Base-by-base conservation (phyloP, 176 grass and related monocot species). In the Oryza brachyantha region DNA sequence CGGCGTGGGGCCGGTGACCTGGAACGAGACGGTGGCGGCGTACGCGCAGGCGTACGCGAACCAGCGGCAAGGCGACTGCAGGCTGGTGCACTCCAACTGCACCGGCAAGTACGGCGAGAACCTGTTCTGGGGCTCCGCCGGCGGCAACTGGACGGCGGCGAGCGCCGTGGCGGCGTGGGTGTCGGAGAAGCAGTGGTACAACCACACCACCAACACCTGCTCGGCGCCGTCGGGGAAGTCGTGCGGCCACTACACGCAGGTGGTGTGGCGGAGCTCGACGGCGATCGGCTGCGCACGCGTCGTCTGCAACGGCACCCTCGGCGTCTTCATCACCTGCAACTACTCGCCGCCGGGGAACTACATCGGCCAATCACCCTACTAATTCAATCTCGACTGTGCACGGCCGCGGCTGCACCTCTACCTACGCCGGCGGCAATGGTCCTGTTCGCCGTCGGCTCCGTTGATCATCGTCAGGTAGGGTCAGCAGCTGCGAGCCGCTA, bases 71-170 rank as follows among this genome's bases (percentile, higher is more conserved):
- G 37, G 4, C 39, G 60, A 88, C 63, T 88, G 86, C 74, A 0
- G 3, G 9, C 42, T 88, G 14, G 16, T 34, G 12, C 86, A 83
- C 80, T 88, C 86, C 16, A 17, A 50, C 46, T 19, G 16, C 5
- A 27, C 35, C 9, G 86, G 86, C 14, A 64, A 41, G 26, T 88
- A 88, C 40, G 86, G 80, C 25, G 80, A 88, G 66, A 88, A 88
- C 74, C 22, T 88, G 19, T 88, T 79, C 55, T 32, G 31, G 76
- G 80, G 86, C 3, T 78, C 4, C 8, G 8, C 3, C 21, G 34
- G 74, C 46, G 46, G 16, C 1, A 4, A 50, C 46, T 50, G 46
- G 46, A 6, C 46, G 46, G 46, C 46, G 46, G 46, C 17, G 4
- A 4, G 5, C 46, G 46, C 46, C 17, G 46, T 50, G 46, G 19